Evolutionary conservation across 2,329 filamentous ascomycete species (phyloP).

Genomic region (Clonostachys solani): DNA sequence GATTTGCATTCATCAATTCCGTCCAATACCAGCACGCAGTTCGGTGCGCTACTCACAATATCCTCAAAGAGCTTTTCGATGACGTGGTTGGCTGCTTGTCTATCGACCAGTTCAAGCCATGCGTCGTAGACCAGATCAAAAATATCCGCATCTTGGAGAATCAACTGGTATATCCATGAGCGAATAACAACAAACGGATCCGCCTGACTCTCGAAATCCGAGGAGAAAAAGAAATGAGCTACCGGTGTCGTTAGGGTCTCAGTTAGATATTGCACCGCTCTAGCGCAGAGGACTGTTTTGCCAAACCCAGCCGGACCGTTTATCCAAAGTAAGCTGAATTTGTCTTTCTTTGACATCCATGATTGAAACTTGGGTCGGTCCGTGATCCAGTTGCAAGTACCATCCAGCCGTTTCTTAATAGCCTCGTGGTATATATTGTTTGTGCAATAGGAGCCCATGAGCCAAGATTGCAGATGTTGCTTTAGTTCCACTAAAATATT

Average conservation of each 20-base stretch:
- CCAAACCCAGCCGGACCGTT: constrained; percentile 19
- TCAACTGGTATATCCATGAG: constrained; percentile 19
- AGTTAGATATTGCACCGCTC: constrained; percentile 14
- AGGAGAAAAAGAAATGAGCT: constrained; percentile 24
- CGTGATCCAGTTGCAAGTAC: constrained; percentile 20
- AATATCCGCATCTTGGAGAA: too few relatives aligned
- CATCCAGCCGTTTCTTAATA: constrained; percentile 8
- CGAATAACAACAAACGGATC: constrained; percentile 17
- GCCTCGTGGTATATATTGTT: constrained; percentile 11
- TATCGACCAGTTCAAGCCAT: too few relatives aligned
- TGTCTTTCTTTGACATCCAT: constrained; percentile 9
- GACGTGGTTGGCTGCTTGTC: too few relatives aligned
- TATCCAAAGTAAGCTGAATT: constrained; percentile 20
- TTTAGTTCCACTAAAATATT: too few relatives aligned
- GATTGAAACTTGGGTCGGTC: constrained; percentile 3
- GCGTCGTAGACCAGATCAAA: too few relatives aligned
- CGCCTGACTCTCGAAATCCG: constrained; percentile 12
- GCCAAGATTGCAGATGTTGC: neutral
- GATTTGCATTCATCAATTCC: constrained; percentile 22
- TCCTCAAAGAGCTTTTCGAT: constrained; percentile 7
- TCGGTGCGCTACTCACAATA: constrained; percentile 5
- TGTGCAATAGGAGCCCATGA: neutral
- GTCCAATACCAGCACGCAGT: constrained; percentile 17
- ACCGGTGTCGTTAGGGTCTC: neutral
- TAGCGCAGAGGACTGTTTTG: constrained; percentile 24